phyloP scores from a whole-genome alignment of 2,329 filamentous ascomycete species.

The Furcasterigmium furcatum region DNA sequence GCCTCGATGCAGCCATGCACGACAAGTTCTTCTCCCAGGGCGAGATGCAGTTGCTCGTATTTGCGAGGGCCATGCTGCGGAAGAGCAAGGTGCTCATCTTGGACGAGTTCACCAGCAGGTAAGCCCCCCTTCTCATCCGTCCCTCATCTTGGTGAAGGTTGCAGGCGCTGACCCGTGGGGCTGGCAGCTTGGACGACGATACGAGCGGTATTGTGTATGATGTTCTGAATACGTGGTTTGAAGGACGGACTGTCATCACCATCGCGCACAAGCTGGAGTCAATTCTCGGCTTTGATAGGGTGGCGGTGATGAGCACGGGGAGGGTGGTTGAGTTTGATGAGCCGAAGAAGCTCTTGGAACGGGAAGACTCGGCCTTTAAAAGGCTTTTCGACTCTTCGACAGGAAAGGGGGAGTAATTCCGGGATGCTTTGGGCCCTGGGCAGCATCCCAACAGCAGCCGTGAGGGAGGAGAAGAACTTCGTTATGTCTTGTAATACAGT shows the following conservation, averaged over 20 bases:
- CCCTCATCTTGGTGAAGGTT: neutral
- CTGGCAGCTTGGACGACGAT: constrained; percentile 12
- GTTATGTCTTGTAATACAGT: too few relatives aligned
- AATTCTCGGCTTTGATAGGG: constrained; percentile 43
- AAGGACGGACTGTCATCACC: constrained; percentile 40
- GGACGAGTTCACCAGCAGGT: constrained; percentile 38
- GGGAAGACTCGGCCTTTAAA: constrained; percentile 4
- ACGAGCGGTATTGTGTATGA: constrained; percentile 11
- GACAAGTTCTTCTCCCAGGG: constrained; percentile 36
- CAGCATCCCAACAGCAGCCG: too few relatives aligned
- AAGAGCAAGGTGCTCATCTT: constrained; percentile 34
- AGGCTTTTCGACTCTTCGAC: constrained; percentile 4
- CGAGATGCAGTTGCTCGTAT: constrained; percentile 43
- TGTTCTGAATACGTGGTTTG: constrained; percentile 13
- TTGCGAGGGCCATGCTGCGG: constrained; percentile 41
- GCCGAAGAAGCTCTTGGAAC: neutral
- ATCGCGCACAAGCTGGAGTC: constrained; percentile 27
- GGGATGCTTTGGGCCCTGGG: too few relatives aligned
- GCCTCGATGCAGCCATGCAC: constrained; percentile 27
- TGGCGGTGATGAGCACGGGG: constrained; percentile 48
- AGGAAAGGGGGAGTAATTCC: too few relatives aligned
- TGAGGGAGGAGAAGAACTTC: too few relatives aligned
- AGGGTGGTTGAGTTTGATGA: constrained; percentile 34
- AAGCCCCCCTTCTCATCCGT: neutral
- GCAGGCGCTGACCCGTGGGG: neutral